These are phyloP conservation scores for Akanthomyces uredinophilus DNA, from an alignment of 2,329 filamentous ascomycete species.

Conservation along the genomic window DNA sequence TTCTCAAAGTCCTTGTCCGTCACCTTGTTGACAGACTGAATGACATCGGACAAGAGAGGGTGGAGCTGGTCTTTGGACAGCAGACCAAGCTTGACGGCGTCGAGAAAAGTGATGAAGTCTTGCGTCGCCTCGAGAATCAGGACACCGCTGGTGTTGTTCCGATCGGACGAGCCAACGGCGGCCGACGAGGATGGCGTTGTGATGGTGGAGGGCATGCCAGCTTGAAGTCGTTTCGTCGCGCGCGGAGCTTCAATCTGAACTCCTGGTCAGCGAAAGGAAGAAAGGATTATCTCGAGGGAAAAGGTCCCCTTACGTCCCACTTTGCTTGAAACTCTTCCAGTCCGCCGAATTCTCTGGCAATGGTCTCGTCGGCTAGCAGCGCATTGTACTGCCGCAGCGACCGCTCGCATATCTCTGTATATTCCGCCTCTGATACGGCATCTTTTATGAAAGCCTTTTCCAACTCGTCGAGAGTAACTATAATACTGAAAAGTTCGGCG, in stretches of 20 bases:
- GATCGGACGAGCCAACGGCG: constrained; percentile 33
- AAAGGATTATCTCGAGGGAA: no score
- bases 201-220: constrained; percentile 86
- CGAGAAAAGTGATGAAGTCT: constrained; percentile 97
- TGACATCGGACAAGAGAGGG: constrained; percentile 88
- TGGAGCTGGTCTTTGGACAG: constrained; percentile 96
- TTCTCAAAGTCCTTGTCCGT: constrained; percentile 93
- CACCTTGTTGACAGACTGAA: constrained; percentile 95
- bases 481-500: constrained; percentile 96
- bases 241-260: constrained; percentile 86
- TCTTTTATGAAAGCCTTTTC: constrained; percentile 97
- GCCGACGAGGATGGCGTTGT: constrained; percentile 49
- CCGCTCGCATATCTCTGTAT: constrained; percentile 92
- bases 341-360: constrained; percentile 82
- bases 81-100: constrained; percentile 87
- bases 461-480: constrained; percentile 88
- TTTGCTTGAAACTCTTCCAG: constrained; percentile 85
- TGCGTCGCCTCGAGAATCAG: constrained; percentile 89
- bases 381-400: constrained; percentile 96
- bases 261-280: neutral
- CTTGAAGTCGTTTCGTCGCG: constrained; percentile 85
- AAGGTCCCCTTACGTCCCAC: constrained; percentile 67
- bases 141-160: constrained; percentile 49
- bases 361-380: constrained; percentile 81
- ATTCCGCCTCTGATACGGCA: constrained; percentile 84